Evolutionary conservation across 495 filamentous ascomycete species (phyloP).

Genomic region (Entonaema liquescens): DNA sequence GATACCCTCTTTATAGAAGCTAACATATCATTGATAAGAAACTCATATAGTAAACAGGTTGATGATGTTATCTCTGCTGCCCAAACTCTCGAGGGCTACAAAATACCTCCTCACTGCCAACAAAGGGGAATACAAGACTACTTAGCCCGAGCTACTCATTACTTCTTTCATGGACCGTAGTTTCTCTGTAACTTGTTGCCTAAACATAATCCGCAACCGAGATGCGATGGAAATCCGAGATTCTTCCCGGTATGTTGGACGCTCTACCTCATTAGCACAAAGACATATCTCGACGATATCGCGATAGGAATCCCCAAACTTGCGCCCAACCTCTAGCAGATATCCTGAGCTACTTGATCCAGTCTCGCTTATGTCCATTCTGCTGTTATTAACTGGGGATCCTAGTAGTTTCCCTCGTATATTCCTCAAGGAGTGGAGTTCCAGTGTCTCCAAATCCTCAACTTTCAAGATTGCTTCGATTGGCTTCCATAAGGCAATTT

Average conservation of each 20-base stretch:
- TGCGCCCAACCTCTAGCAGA: neutral
- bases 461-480: slow-evolving; percentile 54
- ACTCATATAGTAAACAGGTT: neutral
- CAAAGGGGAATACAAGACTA: no score
- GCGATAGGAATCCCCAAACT: slow-evolving; percentile 2
- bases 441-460: slow-evolving; percentile 21
- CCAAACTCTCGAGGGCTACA: neutral
- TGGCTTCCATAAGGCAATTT: slow-evolving; percentile 62
- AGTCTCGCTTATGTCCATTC: neutral
- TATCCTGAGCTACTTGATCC: neutral
- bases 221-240: neutral
- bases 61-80: neutral
- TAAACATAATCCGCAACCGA: slow-evolving; percentile 14
- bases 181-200: slow-evolving; percentile 10
- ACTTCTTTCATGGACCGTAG: slow-evolving; percentile 8
- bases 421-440: neutral
- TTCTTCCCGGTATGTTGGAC: slow-evolving; percentile 9
- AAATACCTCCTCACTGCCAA: no score
- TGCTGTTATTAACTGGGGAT: neutral
- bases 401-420: neutral
- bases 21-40: neutral
- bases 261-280: slow-evolving; percentile 9
- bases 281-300: slow-evolving; percentile 15
- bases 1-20: neutral
- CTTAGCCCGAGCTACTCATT: neutral